Conservation (phyloP, 1,284 basidiomycete genomes). For the Heterobasidion irregulare region DNA sequence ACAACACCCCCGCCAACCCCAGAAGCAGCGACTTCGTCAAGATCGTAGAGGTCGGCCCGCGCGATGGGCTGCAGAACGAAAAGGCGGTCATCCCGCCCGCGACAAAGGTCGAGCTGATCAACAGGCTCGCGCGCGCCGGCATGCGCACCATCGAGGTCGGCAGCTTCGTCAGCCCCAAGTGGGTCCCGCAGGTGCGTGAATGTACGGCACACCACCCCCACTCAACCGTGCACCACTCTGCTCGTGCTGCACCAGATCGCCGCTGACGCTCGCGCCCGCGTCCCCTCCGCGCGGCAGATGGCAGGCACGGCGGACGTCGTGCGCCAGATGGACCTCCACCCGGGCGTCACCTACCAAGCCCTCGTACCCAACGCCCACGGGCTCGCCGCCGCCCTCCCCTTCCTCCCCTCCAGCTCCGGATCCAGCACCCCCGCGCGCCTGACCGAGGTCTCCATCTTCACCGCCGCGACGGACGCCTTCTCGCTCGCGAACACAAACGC, state of each 20-base stretch:
- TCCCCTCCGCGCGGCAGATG: conserved; percentile 49
- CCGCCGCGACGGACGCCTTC: conserved; percentile 57
- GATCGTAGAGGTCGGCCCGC: conserved; percentile 88
- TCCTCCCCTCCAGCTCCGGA: conserved; percentile 30
- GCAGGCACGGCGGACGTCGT: conserved; percentile 76
- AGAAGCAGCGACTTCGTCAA: conserved; percentile 29
- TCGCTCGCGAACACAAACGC: conserved; percentile 80
- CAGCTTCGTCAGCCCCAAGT: conserved; percentile 89
- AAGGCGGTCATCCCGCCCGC: conserved; percentile 64
- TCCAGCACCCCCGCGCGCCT: conserved; percentile 28
- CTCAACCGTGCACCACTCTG: too few relatives aligned
- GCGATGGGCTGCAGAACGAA: conserved; percentile 94
- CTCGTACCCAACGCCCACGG: conserved; percentile 84
- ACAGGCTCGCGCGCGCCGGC: conserved; percentile 67
- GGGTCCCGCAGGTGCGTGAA: conserved; percentile 78
- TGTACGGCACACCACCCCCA: too few relatives aligned
- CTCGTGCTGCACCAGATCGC: neutral
- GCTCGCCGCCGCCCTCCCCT: conserved; percentile 55
- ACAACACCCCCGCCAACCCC: too few relatives aligned
- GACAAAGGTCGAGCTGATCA: conserved; percentile 78
- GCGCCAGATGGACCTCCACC: conserved; percentile 40
- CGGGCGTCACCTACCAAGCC: conserved; percentile 68
- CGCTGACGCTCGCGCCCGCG: neutral
- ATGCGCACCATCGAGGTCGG: conserved; percentile 78
- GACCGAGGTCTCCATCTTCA: conserved; percentile 87